phyloP scores from a whole-genome alignment of 2,329 filamentous ascomycete species.

The Ceratocystis albifundus region DNA sequence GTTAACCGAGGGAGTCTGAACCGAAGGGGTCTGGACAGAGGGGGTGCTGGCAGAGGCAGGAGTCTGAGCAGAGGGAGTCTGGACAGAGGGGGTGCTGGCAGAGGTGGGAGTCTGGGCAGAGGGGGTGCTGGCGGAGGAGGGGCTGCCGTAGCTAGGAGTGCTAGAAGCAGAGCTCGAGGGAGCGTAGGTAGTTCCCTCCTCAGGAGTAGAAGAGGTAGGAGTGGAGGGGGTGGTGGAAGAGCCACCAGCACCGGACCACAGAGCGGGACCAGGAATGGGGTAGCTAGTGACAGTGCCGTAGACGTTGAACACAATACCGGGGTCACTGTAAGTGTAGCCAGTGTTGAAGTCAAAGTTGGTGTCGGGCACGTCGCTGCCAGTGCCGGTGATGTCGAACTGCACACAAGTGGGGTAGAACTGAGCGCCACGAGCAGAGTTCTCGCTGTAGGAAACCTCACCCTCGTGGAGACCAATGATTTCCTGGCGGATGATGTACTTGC shows the following conservation, averaged over 20 bases:
- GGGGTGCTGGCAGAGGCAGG: constrained; percentile 11
- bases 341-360: constrained; percentile 37
- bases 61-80: constrained; percentile 23
- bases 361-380: constrained; percentile 35
- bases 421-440: constrained; percentile 33
- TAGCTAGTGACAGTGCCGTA: constrained; percentile 34
- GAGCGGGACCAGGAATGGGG: constrained; percentile 30
- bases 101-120: constrained; percentile 6
- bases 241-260: constrained; percentile 27
- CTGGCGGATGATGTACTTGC: constrained; percentile 44
- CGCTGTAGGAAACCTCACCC: constrained; percentile 32
- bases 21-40: constrained; percentile 24
- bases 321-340: constrained; percentile 47
- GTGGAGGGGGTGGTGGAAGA: background rate
- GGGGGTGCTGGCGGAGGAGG: too few relatives aligned
- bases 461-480: constrained; percentile 46
- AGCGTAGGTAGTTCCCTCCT: background rate
- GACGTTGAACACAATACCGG: constrained; percentile 49
- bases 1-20: constrained; percentile 20
- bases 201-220: background rate
- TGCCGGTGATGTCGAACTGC: constrained; percentile 37
- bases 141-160: constrained; percentile 14
- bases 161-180: background rate
- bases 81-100: background rate
- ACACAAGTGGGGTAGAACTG: constrained; percentile 43